Evolutionary conservation across 164 flowering plant genomes (phyloP).

Genomic region (Piper longum): DNA sequence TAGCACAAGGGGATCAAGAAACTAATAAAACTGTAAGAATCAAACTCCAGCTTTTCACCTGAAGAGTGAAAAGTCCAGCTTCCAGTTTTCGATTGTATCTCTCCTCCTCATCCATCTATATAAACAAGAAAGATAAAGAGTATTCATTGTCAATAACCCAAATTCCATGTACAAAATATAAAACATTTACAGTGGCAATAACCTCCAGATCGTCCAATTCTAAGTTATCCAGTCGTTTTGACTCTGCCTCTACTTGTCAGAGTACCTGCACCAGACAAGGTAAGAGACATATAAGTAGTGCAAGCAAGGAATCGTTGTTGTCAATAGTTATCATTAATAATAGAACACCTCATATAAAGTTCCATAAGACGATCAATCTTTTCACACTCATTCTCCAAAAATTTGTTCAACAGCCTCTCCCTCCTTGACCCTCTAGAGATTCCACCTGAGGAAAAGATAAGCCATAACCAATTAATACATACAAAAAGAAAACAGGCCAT

Average conservation of each 20-base stretch:
- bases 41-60: conserved; percentile 26
- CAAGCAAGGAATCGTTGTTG: neutral
- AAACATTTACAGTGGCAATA: neutral
- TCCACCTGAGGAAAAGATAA: conserved; percentile 39
- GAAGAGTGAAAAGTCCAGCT: conserved; percentile 91
- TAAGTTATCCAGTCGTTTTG: conserved; percentile 49
- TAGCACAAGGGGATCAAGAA: neutral
- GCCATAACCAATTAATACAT: neutral
- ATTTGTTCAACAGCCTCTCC: conserved; percentile 85
- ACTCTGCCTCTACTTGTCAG: conserved; percentile 69
- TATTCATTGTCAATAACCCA: neutral
- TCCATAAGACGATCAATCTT: conserved; percentile 98
- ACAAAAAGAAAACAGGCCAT: too few species aligned
- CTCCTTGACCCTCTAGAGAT: conserved; percentile 81
- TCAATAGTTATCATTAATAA: conserved; percentile 3
- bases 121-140: neutral
- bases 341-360: conserved; percentile 62
- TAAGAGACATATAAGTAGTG: neutral
- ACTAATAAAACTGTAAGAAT: neutral
- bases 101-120: conserved; percentile 94
- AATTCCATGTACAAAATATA: neutral
- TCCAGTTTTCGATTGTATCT: conserved; percentile 73
- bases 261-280: conserved; percentile 36
- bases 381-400: conserved; percentile 88
- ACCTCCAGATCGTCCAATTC: conserved; percentile 96